phyloP scores from a whole-genome alignment of 192 early-diverging fungal species.

The Backusella westeae region DNA sequence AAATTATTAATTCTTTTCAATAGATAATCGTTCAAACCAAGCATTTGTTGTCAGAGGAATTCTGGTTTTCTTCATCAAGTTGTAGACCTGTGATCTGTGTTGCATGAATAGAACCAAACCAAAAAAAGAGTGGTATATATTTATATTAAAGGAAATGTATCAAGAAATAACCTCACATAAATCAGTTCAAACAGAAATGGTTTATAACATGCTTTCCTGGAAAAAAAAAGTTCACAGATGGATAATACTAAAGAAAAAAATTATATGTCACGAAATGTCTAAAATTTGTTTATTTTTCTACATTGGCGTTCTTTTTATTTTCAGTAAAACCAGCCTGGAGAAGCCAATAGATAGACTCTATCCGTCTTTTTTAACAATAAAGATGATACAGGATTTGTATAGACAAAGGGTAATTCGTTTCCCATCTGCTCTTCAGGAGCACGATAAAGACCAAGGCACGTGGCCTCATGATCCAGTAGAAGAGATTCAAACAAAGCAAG shows the following conservation, averaged over 20 bases:
- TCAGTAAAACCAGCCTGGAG: constrained; percentile 2
- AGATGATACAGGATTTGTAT: constrained; percentile 60
- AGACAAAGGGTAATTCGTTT: constrained; percentile 63
- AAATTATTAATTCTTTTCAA: too few species aligned
- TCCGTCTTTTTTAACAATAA: constrained; percentile 53
- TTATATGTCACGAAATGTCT: too few species aligned
- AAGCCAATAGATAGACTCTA: constrained; percentile 46
- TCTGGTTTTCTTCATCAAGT: too few species aligned
- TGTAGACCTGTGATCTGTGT: too few species aligned
- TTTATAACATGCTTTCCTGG: neutral
- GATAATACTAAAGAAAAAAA: neutral
- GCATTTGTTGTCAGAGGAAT: too few species aligned
- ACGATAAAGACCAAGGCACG: constrained; percentile 51
- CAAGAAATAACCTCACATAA: neutral
- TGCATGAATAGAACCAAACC: too few species aligned
- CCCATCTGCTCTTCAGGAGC: constrained; percentile 38
- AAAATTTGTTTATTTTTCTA: neutral
- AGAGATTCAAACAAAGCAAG: constrained; percentile 46
- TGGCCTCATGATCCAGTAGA: constrained; percentile 43
- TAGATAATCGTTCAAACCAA: too few species aligned
- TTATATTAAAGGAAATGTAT: too few species aligned
- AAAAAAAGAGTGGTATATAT: too few species aligned
- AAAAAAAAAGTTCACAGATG: neutral
- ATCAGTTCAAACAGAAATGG: neutral
- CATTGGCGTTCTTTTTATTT: neutral